phyloP scores from a whole-genome alignment of 257 asterid species.

The Solanum arcanum region DNA sequence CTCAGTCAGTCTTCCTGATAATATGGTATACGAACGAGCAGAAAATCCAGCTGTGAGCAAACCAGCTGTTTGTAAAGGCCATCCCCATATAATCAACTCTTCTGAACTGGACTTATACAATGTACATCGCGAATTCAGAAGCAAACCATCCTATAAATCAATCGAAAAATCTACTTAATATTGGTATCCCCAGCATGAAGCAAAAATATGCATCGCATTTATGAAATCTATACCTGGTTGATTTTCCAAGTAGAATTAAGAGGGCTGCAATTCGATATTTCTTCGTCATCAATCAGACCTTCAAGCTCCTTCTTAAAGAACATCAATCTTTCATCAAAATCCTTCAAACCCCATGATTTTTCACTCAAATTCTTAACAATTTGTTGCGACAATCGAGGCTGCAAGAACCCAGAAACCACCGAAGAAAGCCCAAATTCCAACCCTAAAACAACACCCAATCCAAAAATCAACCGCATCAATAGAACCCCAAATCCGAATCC shows the following conservation, averaged over 20 bases:
- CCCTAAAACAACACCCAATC: conserved; percentile 20
- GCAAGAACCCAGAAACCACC: conserved; percentile 31
- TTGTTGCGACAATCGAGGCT: conserved; percentile 22
- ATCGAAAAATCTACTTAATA: background rate
- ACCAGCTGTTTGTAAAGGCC: conserved; percentile 88
- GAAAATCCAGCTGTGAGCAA: conserved; percentile 53
- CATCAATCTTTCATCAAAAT: conserved; percentile 23
- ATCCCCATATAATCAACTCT: conserved; percentile 85
- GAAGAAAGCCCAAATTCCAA: conserved; percentile 40
- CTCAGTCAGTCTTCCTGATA: conserved; percentile 71
- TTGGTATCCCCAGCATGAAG: background rate
- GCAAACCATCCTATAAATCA: conserved; percentile 42
- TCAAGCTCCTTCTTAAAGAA: conserved; percentile 49
- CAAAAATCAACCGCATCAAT: conserved; percentile 23
- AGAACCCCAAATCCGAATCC: conserved; percentile 15
- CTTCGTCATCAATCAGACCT: conserved; percentile 9
- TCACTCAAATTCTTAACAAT: conserved; percentile 37
- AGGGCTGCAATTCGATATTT: conserved; percentile 29
- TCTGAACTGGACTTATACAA: conserved; percentile 44
- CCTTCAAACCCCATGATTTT: conserved; percentile 25
- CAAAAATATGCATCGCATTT: background rate
- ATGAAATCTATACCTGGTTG: conserved; percentile 31
- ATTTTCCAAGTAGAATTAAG: conserved; percentile 51
- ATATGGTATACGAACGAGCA: conserved; percentile 39
- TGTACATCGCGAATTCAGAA: conserved; percentile 47